Evolutionary conservation across 176 grass and related monocot genomes (phyloP).

Genomic region (Cenchrus americanus): DNA sequence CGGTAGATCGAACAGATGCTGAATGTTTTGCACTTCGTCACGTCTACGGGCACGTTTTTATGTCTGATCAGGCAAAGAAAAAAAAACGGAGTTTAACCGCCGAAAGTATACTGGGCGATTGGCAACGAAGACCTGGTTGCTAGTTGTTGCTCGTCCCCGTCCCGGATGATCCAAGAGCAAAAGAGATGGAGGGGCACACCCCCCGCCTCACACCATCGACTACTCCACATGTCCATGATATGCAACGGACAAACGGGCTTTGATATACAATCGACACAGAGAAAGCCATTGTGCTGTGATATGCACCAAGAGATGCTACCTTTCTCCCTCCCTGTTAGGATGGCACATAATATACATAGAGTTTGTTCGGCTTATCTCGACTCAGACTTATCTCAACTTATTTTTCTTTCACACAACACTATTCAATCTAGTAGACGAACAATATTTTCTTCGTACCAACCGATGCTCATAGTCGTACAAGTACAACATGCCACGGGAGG

Average conservation of each 20-base stretch:
- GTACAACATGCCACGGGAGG: neutral
- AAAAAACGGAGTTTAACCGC: neutral
- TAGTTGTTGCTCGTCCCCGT: neutral
- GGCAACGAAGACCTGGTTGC: neutral
- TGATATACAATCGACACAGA: constrained; percentile 15
- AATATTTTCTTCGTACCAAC: too few relatives aligned
- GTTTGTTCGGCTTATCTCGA: too few relatives aligned
- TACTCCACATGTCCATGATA: constrained; percentile 34
- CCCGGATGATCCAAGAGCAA: neutral
- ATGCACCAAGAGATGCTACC: constrained; percentile 1
- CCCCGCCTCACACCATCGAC: neutral
- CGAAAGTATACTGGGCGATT: neutral
- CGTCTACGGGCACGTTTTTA: neutral
- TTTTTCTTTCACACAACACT: too few relatives aligned
- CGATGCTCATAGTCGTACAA: neutral
- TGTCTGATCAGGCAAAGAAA: neutral
- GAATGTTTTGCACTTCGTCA: neutral
- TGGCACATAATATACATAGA: neutral
- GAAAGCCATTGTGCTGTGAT: neutral
- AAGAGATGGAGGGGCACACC: neutral
- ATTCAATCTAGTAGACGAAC: too few relatives aligned
- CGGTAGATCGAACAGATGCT: neutral
- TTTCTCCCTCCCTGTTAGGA: neutral
- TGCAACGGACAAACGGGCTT: constrained; percentile 26
- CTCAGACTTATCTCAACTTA: too few relatives aligned